phyloP scores from a whole-genome alignment of 148 eudicot genomes.

The Mesembryanthemum crystallinum region DNA sequence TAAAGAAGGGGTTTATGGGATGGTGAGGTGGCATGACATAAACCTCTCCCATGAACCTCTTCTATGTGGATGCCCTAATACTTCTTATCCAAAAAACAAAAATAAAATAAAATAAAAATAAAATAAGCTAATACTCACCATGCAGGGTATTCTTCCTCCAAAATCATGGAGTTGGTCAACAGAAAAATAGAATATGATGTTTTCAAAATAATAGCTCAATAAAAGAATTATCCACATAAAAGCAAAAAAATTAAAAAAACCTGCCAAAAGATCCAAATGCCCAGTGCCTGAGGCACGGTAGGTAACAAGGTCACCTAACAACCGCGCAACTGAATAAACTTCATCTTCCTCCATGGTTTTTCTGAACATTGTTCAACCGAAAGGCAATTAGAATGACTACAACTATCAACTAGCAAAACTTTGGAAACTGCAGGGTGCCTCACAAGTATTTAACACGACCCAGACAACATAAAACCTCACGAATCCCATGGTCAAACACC shows the following conservation, averaged over 20 bases:
- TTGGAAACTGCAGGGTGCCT: slow-evolving; percentile 25
- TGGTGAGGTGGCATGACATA: too few species aligned
- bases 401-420: not conserved
- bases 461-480: slow-evolving; percentile 84
- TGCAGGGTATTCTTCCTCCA: too few species aligned
- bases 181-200: too few species aligned
- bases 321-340: slow-evolving; percentile 69
- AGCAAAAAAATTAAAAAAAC: slow-evolving; percentile 38
- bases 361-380: slow-evolving; percentile 33
- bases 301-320: slow-evolving; percentile 73
- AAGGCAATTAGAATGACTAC: not conserved
- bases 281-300: slow-evolving; percentile 81
- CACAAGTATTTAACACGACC: slow-evolving; percentile 82
- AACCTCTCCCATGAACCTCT: too few species aligned
- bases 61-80: too few species aligned
- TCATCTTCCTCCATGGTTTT: slow-evolving; percentile 64
- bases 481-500: slow-evolving; percentile 81
- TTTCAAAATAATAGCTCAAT: not conserved
- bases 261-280: slow-evolving; percentile 80
- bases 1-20: too few species aligned
- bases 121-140: too few species aligned
- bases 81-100: too few species aligned
- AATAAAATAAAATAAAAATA: too few species aligned
- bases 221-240: not conserved
- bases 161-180: too few species aligned